Evolutionary conservation across 306 rosid genomes (phyloP).

Genomic region (Fagus crenata): DNA sequence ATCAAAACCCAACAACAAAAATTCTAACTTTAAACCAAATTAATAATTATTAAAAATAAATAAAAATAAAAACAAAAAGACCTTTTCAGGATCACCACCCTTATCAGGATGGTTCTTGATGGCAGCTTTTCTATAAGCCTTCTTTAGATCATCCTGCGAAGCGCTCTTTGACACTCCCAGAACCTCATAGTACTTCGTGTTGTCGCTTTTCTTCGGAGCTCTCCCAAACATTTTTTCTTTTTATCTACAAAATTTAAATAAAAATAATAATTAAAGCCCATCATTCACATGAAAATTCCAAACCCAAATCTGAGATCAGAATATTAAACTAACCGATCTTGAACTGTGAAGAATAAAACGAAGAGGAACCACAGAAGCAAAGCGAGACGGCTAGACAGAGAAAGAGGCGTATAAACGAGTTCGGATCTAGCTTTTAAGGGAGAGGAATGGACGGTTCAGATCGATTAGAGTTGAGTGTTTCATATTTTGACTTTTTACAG

Average conservation of each 20-base stretch:
- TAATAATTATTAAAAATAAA: not conserved
- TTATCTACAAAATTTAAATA: not conserved
- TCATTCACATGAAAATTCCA: not conserved
- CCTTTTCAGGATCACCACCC: constrained; percentile 65
- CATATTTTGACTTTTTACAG: not conserved
- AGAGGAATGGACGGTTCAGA: constrained; percentile 29
- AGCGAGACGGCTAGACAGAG: constrained; percentile 30
- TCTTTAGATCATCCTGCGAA: constrained; percentile 59
- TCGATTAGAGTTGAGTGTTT: not conserved
- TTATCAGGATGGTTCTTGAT: constrained; percentile 59
- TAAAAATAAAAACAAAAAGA: not conserved
- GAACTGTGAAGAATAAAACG: not conserved
- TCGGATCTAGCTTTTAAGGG: constrained; percentile 4
- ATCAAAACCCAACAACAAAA: not conserved
- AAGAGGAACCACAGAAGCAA: not conserved
- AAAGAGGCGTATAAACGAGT: not conserved
- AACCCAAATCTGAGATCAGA: constrained; percentile 1
- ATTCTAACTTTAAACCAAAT: not conserved
- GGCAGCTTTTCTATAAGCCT: constrained; percentile 60
- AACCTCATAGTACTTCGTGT: constrained; percentile 51
- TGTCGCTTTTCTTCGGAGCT: constrained; percentile 55
- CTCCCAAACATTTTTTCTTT: constrained; percentile 51
- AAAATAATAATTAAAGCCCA: constrained; percentile 8
- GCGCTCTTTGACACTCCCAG: constrained; percentile 57
- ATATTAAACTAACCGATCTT: constrained; percentile 24